Evolutionary conservation across 331 rosid species (phyloP).

Genomic region (Pyracantha coccinea): DNA sequence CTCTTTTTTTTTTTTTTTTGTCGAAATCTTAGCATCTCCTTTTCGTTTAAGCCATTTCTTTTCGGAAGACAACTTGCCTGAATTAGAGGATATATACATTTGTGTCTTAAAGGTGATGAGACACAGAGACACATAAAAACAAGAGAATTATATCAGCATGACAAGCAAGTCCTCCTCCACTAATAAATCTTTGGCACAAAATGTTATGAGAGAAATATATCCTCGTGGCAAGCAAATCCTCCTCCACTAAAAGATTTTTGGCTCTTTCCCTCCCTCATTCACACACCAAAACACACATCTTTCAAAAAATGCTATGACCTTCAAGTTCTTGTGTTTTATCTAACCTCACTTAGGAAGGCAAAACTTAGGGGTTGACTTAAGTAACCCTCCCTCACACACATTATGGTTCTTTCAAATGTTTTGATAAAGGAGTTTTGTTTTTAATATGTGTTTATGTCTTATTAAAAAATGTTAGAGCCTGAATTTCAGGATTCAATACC

Average conservation of each 20-base stretch:
- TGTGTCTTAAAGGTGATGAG: no score
- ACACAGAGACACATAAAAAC: no score
- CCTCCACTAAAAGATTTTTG: neutral
- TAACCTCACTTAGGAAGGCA: neutral
- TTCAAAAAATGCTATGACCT: neutral
- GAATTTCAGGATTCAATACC: constrained; percentile 15
- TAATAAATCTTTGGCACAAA: no score
- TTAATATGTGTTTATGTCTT: neutral
- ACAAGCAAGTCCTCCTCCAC: no score
- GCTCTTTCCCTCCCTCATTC: neutral
- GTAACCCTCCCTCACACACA: neutral
- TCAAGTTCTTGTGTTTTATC: neutral
- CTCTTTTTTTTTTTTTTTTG: no score
- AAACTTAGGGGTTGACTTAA: neutral
- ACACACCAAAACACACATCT: neutral
- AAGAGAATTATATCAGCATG: no score
- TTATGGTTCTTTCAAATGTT: neutral
- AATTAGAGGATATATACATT: no score
- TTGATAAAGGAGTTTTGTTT: neutral
- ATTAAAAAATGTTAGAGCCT: constrained; percentile 21
- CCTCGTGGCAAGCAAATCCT: no score
- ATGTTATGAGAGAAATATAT: no score
- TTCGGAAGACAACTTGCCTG: no score
- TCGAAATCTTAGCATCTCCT: no score
- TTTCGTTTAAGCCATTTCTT: no score